Evolutionary conservation across 176 grass and related monocot species (phyloP), one percentile per base, ranked within the genome.

Genomic region (Cocos nucifera): DNA sequence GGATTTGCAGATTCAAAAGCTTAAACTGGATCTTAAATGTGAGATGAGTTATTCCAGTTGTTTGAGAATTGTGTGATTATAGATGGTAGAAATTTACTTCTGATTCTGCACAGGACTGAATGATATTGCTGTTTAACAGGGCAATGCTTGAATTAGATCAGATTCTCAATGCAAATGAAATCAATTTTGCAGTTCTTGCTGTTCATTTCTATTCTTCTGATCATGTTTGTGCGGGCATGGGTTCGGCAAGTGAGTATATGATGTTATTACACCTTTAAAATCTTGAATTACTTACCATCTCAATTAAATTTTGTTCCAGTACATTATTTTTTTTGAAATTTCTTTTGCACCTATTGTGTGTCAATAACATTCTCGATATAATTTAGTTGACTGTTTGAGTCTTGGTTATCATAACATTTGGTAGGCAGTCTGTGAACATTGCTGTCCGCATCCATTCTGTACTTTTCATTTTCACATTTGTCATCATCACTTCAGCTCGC

Each of bases 101-200:
- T 44, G 35, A 28, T 65, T 75, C 27, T 19, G 19, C 20, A 54
- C 1, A 27, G 49, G 17, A 82, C 19, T 54, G 62, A 35, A 58
- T 59, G 76, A 23, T 49, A 52, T 64, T 73, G 22, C 39, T 84
- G 19, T 80, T 73, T 17, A 23, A 22, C 81, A 97, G 92, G 68
- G 87, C 78, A 51, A 82, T 97, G 70, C 81, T 97, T n/a, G 87
- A 91, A 72, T 68, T 97, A 65, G 87, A 97, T 82, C 92, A 97
- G 82, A 91, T 91, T 80, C 86, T 97, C 18, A 91, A 82, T 60
- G 92, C 84, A 64, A 97, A 97, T 75, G 80, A 82, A 71, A 97
- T 97, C 59, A 97, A 97, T 75, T 91, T 97, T 80, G 92, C 87
- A 70, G 79, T 89, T 80, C 87, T 97, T 64, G 87, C 92, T 72